Evolutionary conservation across 1,284 basidiomycete species (phyloP), one percentile per base, ranked within the genome.

Genomic region (Apiotrichum mycotoxinovorans): DNA sequence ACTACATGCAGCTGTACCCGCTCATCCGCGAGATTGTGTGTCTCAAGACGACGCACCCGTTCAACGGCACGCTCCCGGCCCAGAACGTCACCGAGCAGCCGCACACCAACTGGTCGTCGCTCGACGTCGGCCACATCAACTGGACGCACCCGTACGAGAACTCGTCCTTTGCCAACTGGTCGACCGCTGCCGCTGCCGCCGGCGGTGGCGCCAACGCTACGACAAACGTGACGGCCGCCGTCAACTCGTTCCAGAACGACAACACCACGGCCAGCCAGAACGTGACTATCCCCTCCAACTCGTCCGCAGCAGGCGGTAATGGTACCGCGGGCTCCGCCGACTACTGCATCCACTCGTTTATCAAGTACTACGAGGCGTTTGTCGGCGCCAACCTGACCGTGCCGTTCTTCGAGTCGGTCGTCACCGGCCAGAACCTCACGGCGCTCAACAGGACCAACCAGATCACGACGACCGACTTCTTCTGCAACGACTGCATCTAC

Each of bases 401-500:
- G 40, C 41, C 52, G 10, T 69, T 66, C 56, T 42, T 78, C 54
- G 57, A 62, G 45, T 61, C 63, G 17, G 40, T 66, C 18, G 52
- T 63, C 41, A 52, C 70, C 11, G 70, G 69, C 25, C 65, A 57
- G 15, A 71, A 74, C 60, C n/a, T 56, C n/a, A 65, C 70, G 12
- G 69, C 65, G 4, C 35, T 65, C 17, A 46, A 62, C 49, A 8
- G 15, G 3, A 27, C 49, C 26, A n/a, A 4, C 17, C 42, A 53
- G 27, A 38, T 70, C 22, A 25, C 60, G 44, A 54, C 45, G 10
- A 63, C 59, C 30, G 61, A 57, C 25, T 61, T 62, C 11, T 56
- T 73, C 14, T 78, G 76, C 69, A 62, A 61, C 51, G 73, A 76
- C 57, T 78, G 76, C 60, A 63, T 76, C 57, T 70, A 69, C 58